Conservation (phyloP, 1,284 basidiomycete genomes). For the Cerrena zonata region DNA sequence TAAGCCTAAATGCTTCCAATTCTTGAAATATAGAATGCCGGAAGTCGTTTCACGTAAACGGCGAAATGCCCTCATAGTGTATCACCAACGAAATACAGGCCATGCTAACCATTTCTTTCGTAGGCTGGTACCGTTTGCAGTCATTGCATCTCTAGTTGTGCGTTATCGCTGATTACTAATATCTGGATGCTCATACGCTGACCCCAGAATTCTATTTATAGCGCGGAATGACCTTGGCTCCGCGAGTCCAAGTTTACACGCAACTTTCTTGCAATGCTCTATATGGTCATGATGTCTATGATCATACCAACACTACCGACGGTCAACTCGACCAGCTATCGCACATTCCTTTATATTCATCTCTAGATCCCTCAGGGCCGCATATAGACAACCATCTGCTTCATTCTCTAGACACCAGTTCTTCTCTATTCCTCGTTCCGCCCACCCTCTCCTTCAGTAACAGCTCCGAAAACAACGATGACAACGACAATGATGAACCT, state of each 20-base stretch:
- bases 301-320: slow-evolving; percentile 30
- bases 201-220: slow-evolving; percentile 27
- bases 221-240: slow-evolving; percentile 75
- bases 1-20: too few species aligned
- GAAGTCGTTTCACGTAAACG: too few species aligned
- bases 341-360: slow-evolving; percentile 20
- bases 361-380: slow-evolving; percentile 31
- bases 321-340: slow-evolving; percentile 7
- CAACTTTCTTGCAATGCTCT: slow-evolving; percentile 63
- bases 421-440: slow-evolving; percentile 8
- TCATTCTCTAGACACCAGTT: slow-evolving; percentile 8
- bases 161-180: slow-evolving; percentile 22
- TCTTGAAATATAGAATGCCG: too few species aligned
- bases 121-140: slow-evolving; percentile 72
- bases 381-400: slow-evolving; percentile 14
- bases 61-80: too few species aligned
- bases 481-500: slow-evolving; percentile 35
- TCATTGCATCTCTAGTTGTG: slow-evolving; percentile 61
- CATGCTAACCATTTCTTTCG: too few species aligned
- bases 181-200: not conserved
- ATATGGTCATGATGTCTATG: slow-evolving; percentile 37
- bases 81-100: too few species aligned
- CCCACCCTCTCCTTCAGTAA: too few species aligned
- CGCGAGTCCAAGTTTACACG: slow-evolving; percentile 73
- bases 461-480: slow-evolving; percentile 10